Evolutionary conservation across 2,329 filamentous ascomycete species (phyloP), one percentile per base, ranked within the genome.

Genomic region (Pseudogymnoascus sp.): DNA sequence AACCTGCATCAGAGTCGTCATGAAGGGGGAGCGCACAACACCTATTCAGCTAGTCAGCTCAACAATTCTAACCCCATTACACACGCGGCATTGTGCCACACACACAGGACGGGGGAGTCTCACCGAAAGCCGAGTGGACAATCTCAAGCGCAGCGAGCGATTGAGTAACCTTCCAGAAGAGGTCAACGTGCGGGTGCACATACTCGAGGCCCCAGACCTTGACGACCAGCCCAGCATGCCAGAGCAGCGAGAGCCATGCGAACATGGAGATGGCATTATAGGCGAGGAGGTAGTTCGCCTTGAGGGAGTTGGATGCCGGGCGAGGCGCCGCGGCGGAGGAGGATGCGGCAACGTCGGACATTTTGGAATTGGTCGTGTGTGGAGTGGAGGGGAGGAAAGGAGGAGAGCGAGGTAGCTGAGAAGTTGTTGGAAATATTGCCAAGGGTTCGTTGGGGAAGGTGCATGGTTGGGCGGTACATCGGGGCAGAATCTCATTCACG

Each of bases 1-100:
- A 65, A 97, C 92, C 76, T 99, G 94, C 86, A 96, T 92, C 37
- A 84, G 75, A 5, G 94, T 97, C 4, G 94, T 97, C 68, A 88
- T 68, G 69, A 97, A 74, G 1, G 93, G 92, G 1, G 93, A 87
- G 70, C 93, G 86, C 59, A 99, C 93, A 70, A 97, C 74, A 62
- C 90, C 90, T 92, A 61, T 11, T 18, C 38, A 36, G 6, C 28
- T 25, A 9, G 61, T 68, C 58, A 69, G 67, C 54, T 16, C 33
- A 43, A 37, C 36, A 35, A 57, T 61, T 59, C 11, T 50, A 25
- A 25, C 14, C n/a, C 36, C n/a, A 25, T n/a, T 12, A 43, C 39
- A 28, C 18, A 12, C 9, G 57, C 18, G 39, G n/a, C 57, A 33
- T 33, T 18, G 18, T 28, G 41, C n/a, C n/a, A 59, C 12, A 36